Base-by-base conservation (phyloP, 495 filamentous ascomycete species). In the Aspergillus carlsbadensis region DNA sequence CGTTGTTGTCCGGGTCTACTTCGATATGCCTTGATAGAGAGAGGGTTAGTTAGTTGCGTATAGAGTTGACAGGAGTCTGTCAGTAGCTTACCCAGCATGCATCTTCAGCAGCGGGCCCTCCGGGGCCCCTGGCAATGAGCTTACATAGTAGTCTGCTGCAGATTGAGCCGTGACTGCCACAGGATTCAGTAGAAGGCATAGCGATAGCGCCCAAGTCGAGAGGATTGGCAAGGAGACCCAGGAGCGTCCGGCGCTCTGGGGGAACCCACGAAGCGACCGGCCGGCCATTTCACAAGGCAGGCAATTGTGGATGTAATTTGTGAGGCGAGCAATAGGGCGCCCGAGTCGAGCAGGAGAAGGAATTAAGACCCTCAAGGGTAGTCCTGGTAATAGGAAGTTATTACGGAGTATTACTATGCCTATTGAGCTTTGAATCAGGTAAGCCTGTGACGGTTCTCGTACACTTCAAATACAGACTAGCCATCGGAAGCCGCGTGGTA, bases 81-180 rank as follows among this genome's bases (percentile, higher is more conserved):
- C 20, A 47, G 50, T 37, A 36, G 76, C 88, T 77, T 71, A 97
- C 92, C 93, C 94, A 73, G 94, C 94, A 80, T 97, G 93, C 92
- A 98, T 97, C 77, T 96, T 97, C 60, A 95, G 67, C 54, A 91
- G 68, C 8, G 91, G 88, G 0, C 87, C 89, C 35, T 84, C 79
- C 13, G 94, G 94, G n/a, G 84, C 85, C 31, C 94, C 94, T 4
- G 94, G 94, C 17, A 98, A 76, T 8, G 81, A 81, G 56, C 83
- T 81, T 20, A 98, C 87, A 75, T 87, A 98, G 71, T 96, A 98
- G 69, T 98, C 94, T 18, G 84, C 89, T 22, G 92, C 86, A 3
- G 81, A 78, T 58, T 79, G 81, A n/a, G 79, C 81, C 10, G 73
- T 58, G 8, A 60, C 65, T 20, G 66, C 52, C 18, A 56, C 46